A percentile compares a stretch with the other conserved stretches of the same genome.
Evolutionary conservation across 192 early-diverging fungal species (phyloP).

Genomic region (Geosiphon pyriformis): DNA sequence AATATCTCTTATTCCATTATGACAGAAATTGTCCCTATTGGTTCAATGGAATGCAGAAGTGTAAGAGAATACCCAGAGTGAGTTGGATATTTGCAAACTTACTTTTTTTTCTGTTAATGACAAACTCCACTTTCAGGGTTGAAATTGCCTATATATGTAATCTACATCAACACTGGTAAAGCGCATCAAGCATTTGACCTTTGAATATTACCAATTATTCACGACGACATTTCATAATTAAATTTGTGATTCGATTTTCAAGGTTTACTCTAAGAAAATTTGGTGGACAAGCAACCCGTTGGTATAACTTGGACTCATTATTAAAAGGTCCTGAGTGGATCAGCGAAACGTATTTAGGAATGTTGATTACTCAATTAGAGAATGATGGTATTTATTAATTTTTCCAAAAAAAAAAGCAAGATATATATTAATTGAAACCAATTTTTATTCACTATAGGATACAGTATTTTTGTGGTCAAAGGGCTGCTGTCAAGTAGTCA

Average conservation of each 20-base stretch:
- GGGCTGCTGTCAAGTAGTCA: constrained; percentile 10
- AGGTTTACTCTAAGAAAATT: constrained; percentile 68
- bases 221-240: not conserved
- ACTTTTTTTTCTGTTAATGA: not conserved
- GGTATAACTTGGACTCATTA: constrained; percentile 72
- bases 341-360: constrained; percentile 63
- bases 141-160: constrained; percentile 70
- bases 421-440: not conserved
- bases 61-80: constrained; percentile 54
- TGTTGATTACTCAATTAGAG: constrained; percentile 46
- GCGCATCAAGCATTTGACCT: not conserved
- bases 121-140: constrained; percentile 29
- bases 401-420: not conserved
- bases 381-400: constrained; percentile 29
- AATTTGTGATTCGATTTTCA: not conserved
- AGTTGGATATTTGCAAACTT: constrained; percentile 5
- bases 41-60: constrained; percentile 35
- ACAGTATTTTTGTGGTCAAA: constrained; percentile 39
- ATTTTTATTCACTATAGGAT: constrained; percentile 19
- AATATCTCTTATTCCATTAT: not conserved
- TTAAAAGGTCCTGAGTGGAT: constrained; percentile 48
- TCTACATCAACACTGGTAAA: constrained; percentile 52
- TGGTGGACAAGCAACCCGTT: constrained; percentile 54
- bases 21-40: constrained; percentile 53
- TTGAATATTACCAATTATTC: constrained; percentile 19